Evolutionary conservation across 768 basidiomycete genomes (phyloP).

Genomic region (Boletales sp.): DNA sequence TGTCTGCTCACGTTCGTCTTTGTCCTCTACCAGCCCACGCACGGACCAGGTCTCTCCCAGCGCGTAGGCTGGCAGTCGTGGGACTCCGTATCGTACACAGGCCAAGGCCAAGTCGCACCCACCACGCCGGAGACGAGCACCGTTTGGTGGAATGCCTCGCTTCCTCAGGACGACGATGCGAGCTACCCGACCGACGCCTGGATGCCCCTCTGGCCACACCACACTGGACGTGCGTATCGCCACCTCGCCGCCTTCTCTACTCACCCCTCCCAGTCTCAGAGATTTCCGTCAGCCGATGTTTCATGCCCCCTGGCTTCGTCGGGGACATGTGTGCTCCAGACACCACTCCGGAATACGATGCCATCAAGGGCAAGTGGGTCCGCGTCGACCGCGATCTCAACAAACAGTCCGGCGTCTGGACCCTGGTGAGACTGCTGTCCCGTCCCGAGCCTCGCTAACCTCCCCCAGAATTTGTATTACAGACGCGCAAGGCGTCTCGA

Average conservation of each 20-base stretch:
- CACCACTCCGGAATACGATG: slow-evolving; percentile 68
- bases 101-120: not conserved
- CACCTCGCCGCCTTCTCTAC: not conserved
- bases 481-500: slow-evolving; percentile 82
- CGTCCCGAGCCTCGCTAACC: slow-evolving; percentile 1
- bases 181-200: slow-evolving; percentile 66
- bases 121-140: slow-evolving; percentile 4
- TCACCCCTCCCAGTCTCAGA: slow-evolving; percentile 63
- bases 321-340: slow-evolving; percentile 64
- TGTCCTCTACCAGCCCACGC: slow-evolving; percentile 75
- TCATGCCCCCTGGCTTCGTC: slow-evolving; percentile 55
- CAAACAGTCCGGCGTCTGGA: slow-evolving; percentile 53
- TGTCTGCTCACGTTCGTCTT: slow-evolving; percentile 74
- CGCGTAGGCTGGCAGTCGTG: slow-evolving; percentile 88
- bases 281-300: slow-evolving; percentile 66
- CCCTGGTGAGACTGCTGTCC: slow-evolving; percentile 44
- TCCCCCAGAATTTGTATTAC: slow-evolving; percentile 64
- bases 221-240: slow-evolving; percentile 24
- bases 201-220: slow-evolving; percentile 26
- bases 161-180: slow-evolving; percentile 47
- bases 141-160: slow-evolving; percentile 18
- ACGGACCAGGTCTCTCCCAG: slow-evolving; percentile 67
- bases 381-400: slow-evolving; percentile 82
- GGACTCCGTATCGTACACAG: slow-evolving; percentile 54
- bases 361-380: slow-evolving; percentile 85